phyloP scores from a whole-genome alignment of 2,329 filamentous ascomycete genomes.

The Xylariaceae sp. region DNA sequence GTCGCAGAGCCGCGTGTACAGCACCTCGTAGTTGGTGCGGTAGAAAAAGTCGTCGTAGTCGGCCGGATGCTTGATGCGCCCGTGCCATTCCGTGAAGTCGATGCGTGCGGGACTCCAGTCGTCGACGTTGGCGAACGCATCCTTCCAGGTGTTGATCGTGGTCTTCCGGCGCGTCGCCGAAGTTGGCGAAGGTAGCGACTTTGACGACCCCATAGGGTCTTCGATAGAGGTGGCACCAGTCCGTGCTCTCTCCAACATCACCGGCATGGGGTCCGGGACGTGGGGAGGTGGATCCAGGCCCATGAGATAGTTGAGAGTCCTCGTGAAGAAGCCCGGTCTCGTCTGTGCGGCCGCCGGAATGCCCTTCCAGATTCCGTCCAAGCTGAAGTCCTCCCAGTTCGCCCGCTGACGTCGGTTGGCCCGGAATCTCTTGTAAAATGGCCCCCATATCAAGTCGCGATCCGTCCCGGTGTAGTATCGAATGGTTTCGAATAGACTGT shows the following conservation, averaged over 20 bases:
- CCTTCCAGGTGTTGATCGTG: slow-evolving; percentile 1
- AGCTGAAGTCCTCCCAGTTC: slow-evolving; percentile 5
- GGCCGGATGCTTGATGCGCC: slow-evolving; percentile 15
- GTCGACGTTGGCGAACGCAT: neutral
- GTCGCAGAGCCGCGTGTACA: slow-evolving; percentile 26
- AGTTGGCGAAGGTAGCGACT: too few species aligned
- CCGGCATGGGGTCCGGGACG: neutral
- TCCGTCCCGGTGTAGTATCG: slow-evolving; percentile 8
- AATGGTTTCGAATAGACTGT: neutral
- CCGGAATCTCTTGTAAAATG: slow-evolving; percentile 16
- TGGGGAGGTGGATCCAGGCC: slow-evolving; percentile 8
- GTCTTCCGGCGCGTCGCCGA: too few species aligned
- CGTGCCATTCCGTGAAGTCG: slow-evolving; percentile 22
- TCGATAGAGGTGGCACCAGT: neutral
- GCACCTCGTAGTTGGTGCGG: slow-evolving; percentile 22
- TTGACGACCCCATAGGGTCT: neutral
- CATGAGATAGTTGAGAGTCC: neutral
- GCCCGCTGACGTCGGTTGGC: neutral
- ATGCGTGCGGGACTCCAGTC: slow-evolving; percentile 24
- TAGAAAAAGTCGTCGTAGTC: slow-evolving; percentile 27
- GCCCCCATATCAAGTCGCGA: slow-evolving; percentile 18
- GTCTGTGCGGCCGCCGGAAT: slow-evolving; percentile 13
- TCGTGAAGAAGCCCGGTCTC: slow-evolving; percentile 5
- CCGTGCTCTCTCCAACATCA: neutral
- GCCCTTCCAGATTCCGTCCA: slow-evolving; percentile 12